Evolutionary conservation across 371 early-diverging fungal species (phyloP).

Genomic region (Nematocida sp.): DNA sequence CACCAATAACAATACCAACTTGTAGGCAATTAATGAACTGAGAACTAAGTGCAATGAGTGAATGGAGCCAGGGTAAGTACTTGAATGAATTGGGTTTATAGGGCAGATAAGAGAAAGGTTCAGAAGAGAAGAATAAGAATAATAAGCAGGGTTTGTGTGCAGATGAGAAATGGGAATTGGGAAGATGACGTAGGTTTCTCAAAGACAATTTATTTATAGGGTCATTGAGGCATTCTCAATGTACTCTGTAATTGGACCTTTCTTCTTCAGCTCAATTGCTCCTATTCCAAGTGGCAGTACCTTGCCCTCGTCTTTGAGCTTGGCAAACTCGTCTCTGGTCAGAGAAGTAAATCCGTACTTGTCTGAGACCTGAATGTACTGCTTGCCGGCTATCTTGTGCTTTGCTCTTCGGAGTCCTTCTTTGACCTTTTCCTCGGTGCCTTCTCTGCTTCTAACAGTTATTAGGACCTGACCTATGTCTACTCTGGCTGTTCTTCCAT

Average conservation of each 20-base stretch:
- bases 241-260: constrained; percentile 60
- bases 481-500: constrained; percentile 95
- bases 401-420: constrained; percentile 95
- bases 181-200: not conserved
- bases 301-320: constrained; percentile 66
- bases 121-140: no score
- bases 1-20: no score
- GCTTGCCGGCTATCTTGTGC: constrained; percentile 99
- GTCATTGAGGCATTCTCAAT: constrained; percentile 49
- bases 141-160: no score
- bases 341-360: constrained; percentile 99
- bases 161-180: no score
- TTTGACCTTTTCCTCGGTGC: constrained; percentile 80
- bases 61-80: no score
- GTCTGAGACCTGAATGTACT: constrained; percentile 92
- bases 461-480: constrained; percentile 94
- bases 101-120: no score
- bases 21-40: no score
- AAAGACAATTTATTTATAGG: constrained; percentile 49
- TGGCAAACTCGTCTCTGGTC: constrained; percentile 74
- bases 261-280: constrained; percentile 61
- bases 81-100: no score
- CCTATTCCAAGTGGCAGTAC: constrained; percentile 54
- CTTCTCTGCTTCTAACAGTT: constrained; percentile 84
- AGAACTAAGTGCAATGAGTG: no score